phyloP scores from a whole-genome alignment of 2,329 filamentous ascomycete genomes.

The Hymenoscyphus scutula region DNA sequence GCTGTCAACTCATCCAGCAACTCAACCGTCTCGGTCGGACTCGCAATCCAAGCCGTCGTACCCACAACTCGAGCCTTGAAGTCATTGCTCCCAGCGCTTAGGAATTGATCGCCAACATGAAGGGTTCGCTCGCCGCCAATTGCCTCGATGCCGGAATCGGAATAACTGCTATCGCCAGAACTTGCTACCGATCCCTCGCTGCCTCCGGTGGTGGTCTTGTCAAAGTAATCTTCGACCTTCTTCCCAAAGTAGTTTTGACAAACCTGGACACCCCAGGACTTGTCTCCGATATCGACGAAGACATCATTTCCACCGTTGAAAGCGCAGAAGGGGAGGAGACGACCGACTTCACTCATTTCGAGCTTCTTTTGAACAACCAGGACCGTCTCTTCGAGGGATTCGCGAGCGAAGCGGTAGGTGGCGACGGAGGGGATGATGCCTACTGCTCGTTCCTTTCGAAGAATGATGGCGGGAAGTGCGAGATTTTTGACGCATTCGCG shows the following conservation, averaged over 20 bases:
- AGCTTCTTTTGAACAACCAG: constrained; percentile 90
- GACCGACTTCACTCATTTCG: constrained; percentile 71
- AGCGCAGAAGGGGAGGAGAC: constrained; percentile 81
- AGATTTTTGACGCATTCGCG: constrained; percentile 78
- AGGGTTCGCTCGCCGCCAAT: constrained; percentile 77
- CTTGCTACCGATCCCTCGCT: neutral
- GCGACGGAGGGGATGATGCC: constrained; percentile 68
- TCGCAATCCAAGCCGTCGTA: constrained; percentile 97
- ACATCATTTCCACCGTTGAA: constrained; percentile 98
- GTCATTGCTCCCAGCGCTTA: constrained; percentile 93
- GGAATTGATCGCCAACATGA: constrained; percentile 95
- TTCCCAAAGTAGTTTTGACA: constrained; percentile 85
- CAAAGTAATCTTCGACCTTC: too few species aligned
- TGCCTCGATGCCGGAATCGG: constrained; percentile 20
- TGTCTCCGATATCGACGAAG: constrained; percentile 98
- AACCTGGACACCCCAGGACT: constrained; percentile 89
- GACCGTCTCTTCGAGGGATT: constrained; percentile 93
- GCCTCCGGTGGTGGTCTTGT: constrained; percentile 28
- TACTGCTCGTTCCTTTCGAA: constrained; percentile 86
- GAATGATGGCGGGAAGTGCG: constrained; percentile 72
- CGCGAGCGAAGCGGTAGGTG: constrained; percentile 70
- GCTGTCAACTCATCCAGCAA: constrained; percentile 78
- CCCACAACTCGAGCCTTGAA: constrained; percentile 92
- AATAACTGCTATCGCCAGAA: neutral
- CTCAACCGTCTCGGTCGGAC: constrained; percentile 83